phyloP scores from a whole-genome alignment of 2,329 filamentous ascomycete genomes.

The Dothistroma pini region DNA sequence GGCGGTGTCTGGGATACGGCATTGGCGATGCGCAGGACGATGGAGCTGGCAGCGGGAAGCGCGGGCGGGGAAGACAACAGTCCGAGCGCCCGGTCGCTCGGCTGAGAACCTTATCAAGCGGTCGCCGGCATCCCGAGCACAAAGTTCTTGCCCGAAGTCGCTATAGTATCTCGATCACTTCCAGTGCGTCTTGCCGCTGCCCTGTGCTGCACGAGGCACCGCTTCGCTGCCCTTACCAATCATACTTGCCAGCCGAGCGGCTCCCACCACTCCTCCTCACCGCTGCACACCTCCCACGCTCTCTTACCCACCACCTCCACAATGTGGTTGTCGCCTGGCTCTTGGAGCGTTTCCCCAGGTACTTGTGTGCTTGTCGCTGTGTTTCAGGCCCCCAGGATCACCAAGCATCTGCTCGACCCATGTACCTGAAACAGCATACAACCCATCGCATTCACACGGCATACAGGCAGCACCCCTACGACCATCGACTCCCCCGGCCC shows the following conservation, averaged over 20 bases:
- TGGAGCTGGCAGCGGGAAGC: not conserved
- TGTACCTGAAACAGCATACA: not conserved
- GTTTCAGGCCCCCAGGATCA: not conserved
- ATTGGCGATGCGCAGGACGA: not conserved
- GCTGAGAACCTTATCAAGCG: not conserved
- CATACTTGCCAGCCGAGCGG: not conserved
- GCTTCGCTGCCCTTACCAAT: not conserved
- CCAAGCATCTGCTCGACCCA: not conserved
- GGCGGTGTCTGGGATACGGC: not conserved
- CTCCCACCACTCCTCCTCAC: not conserved
- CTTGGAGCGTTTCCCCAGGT: not conserved
- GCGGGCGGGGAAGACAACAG: not conserved
- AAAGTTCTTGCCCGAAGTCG: not conserved
- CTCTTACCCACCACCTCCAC: not conserved
- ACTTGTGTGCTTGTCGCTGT: not conserved
- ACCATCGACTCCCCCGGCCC: not conserved
- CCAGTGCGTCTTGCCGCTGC: not conserved
- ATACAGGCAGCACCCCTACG: not conserved
- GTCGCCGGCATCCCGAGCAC: not conserved
- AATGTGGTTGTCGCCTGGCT: not conserved
- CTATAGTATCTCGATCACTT: not conserved
- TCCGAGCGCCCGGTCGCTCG: not conserved
- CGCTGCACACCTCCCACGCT: not conserved
- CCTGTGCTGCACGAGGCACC: not conserved
- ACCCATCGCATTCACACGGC: not conserved